phyloP scores from a whole-genome alignment of 208 protist genomes.

The Wallacemonas collosoma region DNA sequence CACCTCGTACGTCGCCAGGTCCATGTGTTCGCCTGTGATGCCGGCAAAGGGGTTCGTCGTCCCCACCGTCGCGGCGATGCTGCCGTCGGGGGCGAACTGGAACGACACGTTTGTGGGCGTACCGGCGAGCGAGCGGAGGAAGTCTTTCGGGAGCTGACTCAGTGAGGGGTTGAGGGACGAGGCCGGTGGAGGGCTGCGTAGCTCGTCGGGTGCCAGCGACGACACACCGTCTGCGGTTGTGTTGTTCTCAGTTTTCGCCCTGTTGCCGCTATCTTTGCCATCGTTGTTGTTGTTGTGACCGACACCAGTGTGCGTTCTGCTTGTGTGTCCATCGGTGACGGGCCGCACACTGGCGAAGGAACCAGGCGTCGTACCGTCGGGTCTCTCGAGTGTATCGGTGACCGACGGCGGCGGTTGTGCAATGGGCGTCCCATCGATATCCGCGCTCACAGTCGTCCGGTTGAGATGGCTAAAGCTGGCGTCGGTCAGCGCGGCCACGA shows the following conservation, averaged over 20 bases:
- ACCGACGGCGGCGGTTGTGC: not conserved
- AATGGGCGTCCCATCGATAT: not conserved
- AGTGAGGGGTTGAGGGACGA: conserved; percentile 1
- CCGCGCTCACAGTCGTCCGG: not conserved
- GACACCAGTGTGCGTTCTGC: not conserved
- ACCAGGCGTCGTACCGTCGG: not conserved
- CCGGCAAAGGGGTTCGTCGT: conserved; percentile 13
- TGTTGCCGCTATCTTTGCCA: not conserved
- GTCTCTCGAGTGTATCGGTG: not conserved
- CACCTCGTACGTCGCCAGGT: conserved; percentile 28
- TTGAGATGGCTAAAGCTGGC: conserved; percentile 7
- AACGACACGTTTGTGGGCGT: conserved; percentile 32
- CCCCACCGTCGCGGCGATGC: conserved; percentile 15
- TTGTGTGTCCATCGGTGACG: not conserved
- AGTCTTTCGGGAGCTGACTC: conserved; percentile 9
- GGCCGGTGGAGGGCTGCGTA: not conserved
- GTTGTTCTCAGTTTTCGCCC: too few species aligned
- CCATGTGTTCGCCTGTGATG: conserved; percentile 37
- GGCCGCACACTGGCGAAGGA: not conserved
- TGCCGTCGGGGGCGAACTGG: conserved; percentile 24
- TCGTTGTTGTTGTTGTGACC: not conserved
- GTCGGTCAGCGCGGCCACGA: conserved; percentile 10
- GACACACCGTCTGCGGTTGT: too few species aligned
- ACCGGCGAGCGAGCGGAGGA: conserved; percentile 15
- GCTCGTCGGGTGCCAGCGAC: not conserved